A percentile compares a stretch with the other conserved stretches of the same genome.
Evolutionary conservation across 768 basidiomycete species (phyloP).

Genomic region (Leccinum variicolor): DNA sequence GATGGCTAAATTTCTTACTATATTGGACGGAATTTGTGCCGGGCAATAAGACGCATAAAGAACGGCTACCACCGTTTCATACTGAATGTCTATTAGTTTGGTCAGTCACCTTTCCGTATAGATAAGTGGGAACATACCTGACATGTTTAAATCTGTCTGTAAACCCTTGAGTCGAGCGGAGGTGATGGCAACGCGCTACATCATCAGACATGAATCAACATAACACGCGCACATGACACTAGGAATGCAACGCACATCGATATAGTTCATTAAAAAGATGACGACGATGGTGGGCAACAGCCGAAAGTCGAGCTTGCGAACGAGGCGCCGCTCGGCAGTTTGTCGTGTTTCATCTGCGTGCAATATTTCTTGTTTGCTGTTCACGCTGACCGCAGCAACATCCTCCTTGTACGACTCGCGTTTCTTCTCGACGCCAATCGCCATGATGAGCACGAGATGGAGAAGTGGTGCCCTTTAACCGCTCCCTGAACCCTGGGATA

Average conservation of each 20-base stretch:
- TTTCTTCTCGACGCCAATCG: slow-evolving; percentile 15
- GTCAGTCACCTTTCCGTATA: not conserved
- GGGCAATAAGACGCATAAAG: slow-evolving; percentile 60
- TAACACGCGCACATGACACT: not conserved
- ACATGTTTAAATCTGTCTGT: slow-evolving; percentile 35
- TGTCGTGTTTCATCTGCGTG: slow-evolving; percentile 6
- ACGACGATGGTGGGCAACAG: slow-evolving; percentile 27
- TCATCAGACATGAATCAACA: not conserved
- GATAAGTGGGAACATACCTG: slow-evolving; percentile 16
- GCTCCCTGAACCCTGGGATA: not conserved
- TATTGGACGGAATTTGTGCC: slow-evolving; percentile 65
- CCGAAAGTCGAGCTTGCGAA: slow-evolving; percentile 27
- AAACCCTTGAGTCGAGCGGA: slow-evolving; percentile 40
- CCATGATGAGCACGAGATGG: slow-evolving; percentile 8
- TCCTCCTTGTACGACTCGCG: slow-evolving; percentile 5
- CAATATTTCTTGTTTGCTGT: not conserved
- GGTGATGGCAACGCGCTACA: slow-evolving; percentile 37
- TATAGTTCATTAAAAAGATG: slow-evolving; percentile 27
- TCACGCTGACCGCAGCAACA: not conserved
- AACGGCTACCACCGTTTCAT: slow-evolving; percentile 48
- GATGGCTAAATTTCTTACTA: slow-evolving; percentile 36
- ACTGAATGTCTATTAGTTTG: slow-evolving; percentile 43
- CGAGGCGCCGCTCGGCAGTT: slow-evolving; percentile 17
- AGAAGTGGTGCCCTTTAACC: not conserved
- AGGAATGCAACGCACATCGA: slow-evolving; percentile 15